These are phyloP conservation scores for Schizonepeta tenuifolia DNA, from an alignment of 257 asterid genomes.

Conservation along the genomic window DNA sequence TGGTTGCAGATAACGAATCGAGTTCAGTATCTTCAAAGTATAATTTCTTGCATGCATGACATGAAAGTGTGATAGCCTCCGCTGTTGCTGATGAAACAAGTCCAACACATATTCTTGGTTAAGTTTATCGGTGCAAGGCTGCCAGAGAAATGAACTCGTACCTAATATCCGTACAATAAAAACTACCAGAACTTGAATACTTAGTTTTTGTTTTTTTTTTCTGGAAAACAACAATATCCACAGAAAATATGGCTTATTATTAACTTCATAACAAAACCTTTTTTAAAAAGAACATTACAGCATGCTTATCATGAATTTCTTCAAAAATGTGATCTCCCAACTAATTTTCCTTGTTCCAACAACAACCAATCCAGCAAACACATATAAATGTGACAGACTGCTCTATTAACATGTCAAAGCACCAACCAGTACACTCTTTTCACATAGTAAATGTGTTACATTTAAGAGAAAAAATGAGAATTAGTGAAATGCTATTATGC, in stretches of 20 bases:
- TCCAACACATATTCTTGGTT: too few species aligned
- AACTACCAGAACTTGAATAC: slow-evolving; percentile 1
- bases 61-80: slow-evolving; percentile 57
- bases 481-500: neutral
- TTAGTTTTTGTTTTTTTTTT: neutral
- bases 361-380: neutral
- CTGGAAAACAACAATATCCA: slow-evolving; percentile 12
- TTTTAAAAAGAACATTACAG: neutral
- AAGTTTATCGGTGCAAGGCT: slow-evolving; percentile 82
- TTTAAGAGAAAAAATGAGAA: neutral
- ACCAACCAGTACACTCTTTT: neutral
- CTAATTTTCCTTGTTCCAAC: neutral
- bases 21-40: slow-evolving; percentile 58
- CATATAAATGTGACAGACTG: too few species aligned
- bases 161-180: neutral
- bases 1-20: slow-evolving; percentile 35
- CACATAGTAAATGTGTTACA: neutral
- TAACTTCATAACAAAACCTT: neutral
- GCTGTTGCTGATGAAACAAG: slow-evolving; percentile 49
- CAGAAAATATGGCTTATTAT: neutral
- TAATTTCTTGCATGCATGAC: slow-evolving; percentile 62
- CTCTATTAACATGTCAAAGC: slow-evolving; percentile 2
- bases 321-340: neutral
- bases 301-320: neutral
- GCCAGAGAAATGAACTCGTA: slow-evolving; percentile 38